Evolutionary conservation across 2,329 filamentous ascomycete species (phyloP).

Genomic region (Aspergillus alliaceus): DNA sequence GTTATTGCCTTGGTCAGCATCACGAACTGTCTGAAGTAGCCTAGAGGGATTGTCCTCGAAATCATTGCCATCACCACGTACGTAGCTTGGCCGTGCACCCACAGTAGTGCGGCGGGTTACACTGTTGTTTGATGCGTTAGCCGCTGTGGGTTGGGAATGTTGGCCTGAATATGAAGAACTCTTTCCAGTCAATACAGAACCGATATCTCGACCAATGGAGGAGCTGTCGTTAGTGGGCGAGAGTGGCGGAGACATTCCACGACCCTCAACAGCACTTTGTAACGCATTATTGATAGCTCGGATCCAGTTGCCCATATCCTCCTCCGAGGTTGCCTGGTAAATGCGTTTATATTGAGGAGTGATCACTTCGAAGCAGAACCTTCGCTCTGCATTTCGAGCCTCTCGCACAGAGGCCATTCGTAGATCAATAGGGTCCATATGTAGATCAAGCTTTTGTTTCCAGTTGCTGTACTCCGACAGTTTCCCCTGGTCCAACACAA

Average conservation of each 20-base stretch:
- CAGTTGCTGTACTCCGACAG: conserved; percentile 98
- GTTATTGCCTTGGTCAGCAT: conserved; percentile 87
- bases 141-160: conserved; percentile 46
- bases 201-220: conserved; percentile 78
- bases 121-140: conserved; percentile 45
- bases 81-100: conserved; percentile 75
- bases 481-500: conserved; percentile 94
- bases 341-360: conserved; percentile 94
- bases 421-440: conserved; percentile 97
- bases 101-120: conserved; percentile 87
- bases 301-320: conserved; percentile 98
- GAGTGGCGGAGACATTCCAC: conserved; percentile 53
- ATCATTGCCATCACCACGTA: conserved; percentile 66
- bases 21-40: conserved; percentile 80
- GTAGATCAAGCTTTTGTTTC: conserved; percentile 94
- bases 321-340: conserved; percentile 96
- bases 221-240: conserved; percentile 50
- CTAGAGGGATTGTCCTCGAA: conserved; percentile 83
- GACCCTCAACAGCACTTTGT: conserved; percentile 90
- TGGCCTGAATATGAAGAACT: conserved; percentile 65
- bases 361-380: conserved; percentile 98
- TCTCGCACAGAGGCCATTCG: conserved; percentile 96
- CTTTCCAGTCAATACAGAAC: conserved; percentile 89
- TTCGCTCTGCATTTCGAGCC: conserved; percentile 86
- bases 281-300: conserved; percentile 93